These are phyloP conservation scores for Cenchrus fungigraminus DNA, from an alignment of 176 grass and related monocot species.

Conservation along the genomic window DNA sequence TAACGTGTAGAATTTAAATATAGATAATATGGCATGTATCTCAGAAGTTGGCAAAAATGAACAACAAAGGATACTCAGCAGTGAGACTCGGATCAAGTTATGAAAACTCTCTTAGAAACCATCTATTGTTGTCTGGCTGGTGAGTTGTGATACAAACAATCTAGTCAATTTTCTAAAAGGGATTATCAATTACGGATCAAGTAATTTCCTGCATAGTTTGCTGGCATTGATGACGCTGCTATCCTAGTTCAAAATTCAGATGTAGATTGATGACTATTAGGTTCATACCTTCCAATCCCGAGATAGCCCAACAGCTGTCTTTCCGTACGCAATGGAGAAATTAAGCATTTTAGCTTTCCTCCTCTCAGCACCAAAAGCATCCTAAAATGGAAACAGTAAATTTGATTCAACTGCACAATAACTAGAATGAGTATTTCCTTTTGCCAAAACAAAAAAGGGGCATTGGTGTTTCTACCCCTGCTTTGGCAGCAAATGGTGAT, in stretches of 20 bases:
- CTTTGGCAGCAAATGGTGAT: no score
- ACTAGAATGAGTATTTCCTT: neutral
- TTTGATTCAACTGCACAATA: constrained; percentile 15
- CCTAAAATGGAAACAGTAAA: constrained; percentile 50
- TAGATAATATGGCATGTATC: constrained; percentile 1
- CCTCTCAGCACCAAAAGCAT: constrained; percentile 90
- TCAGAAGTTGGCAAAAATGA: constrained; percentile 14
- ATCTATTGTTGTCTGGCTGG: neutral
- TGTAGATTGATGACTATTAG: constrained; percentile 30
- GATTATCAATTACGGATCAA: constrained; percentile 15
- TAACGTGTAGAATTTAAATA: neutral
- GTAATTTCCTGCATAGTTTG: constrained; percentile 14
- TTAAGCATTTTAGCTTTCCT: constrained; percentile 98
- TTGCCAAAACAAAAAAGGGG: no score
- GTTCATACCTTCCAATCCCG: constrained; percentile 82
- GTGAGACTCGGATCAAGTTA: constrained; percentile 10
- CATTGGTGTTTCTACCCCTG: no score
- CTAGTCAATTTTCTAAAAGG: constrained; percentile 15
- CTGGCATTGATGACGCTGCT: neutral
- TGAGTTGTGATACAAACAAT: neutral
- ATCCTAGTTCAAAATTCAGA: constrained; percentile 36
- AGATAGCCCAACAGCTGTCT: constrained; percentile 77
- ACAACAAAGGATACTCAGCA: neutral
- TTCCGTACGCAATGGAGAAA: constrained; percentile 98
- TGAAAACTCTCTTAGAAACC: neutral